A percentile compares a stretch with the other conserved stretches of the same genome.
These are phyloP conservation scores for Pyrenopolyporus hunteri DNA, from an alignment of 495 filamentous ascomycete species.

Conservation along the genomic window DNA sequence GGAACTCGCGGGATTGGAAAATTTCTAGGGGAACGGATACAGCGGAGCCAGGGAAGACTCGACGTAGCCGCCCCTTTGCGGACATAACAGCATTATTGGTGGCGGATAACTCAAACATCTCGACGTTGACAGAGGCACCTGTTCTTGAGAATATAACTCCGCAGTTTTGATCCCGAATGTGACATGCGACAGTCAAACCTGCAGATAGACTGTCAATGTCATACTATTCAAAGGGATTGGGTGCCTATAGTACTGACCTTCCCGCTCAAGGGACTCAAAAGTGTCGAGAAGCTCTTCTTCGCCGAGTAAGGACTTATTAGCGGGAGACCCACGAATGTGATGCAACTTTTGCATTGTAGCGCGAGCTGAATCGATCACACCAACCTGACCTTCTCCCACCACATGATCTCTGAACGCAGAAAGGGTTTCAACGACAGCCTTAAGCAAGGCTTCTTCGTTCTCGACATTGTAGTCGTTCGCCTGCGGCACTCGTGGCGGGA, in stretches of 20 bases:
- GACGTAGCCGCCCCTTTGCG: conserved; percentile 56
- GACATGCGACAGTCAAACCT: conserved; percentile 44
- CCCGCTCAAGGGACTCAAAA: neutral
- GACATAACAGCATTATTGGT: conserved; percentile 52
- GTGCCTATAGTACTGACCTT: conserved; percentile 9
- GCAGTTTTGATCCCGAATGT: conserved; percentile 66
- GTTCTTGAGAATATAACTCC: conserved; percentile 56
- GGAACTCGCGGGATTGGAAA: conserved; percentile 48
- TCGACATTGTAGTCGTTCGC: conserved; percentile 44
- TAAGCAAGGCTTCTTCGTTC: conserved; percentile 31
- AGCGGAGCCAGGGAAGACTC: conserved; percentile 61
- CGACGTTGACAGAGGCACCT: conserved; percentile 48
- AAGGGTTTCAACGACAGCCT: conserved; percentile 34
- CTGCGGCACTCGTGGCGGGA: conserved; percentile 64
- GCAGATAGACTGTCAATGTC: conserved; percentile 1
- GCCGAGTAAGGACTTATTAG: neutral
- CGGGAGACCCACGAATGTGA: conserved; percentile 5
- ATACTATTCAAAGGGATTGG: neutral
- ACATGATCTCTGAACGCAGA: conserved; percentile 35
- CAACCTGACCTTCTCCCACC: neutral
- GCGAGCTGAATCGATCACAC: conserved; percentile 1
- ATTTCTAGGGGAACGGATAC: conserved; percentile 43
- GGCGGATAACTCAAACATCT: conserved; percentile 64
- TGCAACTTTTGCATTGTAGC: conserved; percentile 37
- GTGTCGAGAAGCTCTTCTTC: conserved; percentile 5